Evolutionary conservation across 495 filamentous ascomycete genomes (phyloP).

Genomic region (Aspergillus bertholletiae): DNA sequence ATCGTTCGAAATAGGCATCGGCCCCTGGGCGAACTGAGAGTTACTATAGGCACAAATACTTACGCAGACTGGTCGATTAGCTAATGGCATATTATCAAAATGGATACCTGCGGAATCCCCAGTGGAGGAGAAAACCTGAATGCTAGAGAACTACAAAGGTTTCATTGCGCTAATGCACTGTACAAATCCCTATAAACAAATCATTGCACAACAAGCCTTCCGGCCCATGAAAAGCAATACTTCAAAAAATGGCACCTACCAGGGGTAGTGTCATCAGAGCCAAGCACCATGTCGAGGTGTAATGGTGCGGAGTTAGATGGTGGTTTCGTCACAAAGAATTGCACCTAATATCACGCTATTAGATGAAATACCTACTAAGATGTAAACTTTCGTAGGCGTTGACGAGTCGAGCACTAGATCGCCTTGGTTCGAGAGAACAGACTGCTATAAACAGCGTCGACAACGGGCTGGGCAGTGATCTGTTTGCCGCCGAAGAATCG

Average conservation of each 20-base stretch:
- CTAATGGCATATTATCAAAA: neutral
- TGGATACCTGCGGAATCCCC: neutral
- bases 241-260: constrained; percentile 39
- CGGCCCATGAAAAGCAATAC: constrained; percentile 21
- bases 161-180: constrained; percentile 18
- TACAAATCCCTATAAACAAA: constrained; percentile 30
- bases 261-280: constrained; percentile 36
- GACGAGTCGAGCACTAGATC: constrained; percentile 33
- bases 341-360: constrained; percentile 24
- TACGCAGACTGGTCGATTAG: neutral
- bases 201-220: constrained; percentile 24
- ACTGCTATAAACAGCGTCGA: constrained; percentile 97
- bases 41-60: neutral
- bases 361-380: constrained; percentile 27
- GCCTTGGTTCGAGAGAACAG: constrained; percentile 86
- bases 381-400: constrained; percentile 11
- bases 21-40: neutral
- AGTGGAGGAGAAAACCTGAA: neutral
- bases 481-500: constrained; percentile 88
- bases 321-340: constrained; percentile 18
- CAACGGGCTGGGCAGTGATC: constrained; percentile 91
- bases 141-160: neutral
- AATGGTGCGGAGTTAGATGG: constrained; percentile 10
- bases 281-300: constrained; percentile 18
- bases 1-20: neutral